These are phyloP conservation scores for Hypoxylon sp. DNA, from an alignment of 2,329 filamentous ascomycete species.

Conservation along the genomic window DNA sequence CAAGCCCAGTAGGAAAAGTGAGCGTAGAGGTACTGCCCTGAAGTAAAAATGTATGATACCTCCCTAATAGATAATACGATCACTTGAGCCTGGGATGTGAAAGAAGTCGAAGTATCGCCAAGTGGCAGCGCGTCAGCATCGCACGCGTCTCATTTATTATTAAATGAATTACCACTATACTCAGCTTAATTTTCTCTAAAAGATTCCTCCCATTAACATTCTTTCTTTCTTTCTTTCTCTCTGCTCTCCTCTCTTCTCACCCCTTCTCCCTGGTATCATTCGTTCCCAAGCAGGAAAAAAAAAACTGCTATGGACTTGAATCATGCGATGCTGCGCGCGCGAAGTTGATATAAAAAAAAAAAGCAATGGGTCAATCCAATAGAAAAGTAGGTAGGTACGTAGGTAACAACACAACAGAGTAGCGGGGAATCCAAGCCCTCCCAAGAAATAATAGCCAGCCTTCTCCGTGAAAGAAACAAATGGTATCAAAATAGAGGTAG, in stretches of 20 bases:
- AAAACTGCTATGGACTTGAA: conserved; percentile 21
- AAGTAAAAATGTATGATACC: too few relatives aligned
- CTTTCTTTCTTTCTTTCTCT: conserved; percentile 13
- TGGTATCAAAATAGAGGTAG: conserved; percentile 25
- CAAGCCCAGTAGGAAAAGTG: background rate
- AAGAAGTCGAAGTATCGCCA: background rate
- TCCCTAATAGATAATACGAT: too few relatives aligned
- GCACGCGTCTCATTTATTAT: conserved; percentile 35
- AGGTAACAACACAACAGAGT: conserved; percentile 16
- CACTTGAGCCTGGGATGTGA: background rate
- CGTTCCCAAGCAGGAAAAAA: conserved; percentile 7
- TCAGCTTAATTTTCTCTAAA: conserved; percentile 6
- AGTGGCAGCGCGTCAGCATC: conserved; percentile 18
- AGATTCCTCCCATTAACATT: conserved; percentile 26
- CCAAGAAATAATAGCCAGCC: background rate
- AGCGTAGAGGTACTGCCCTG: background rate
- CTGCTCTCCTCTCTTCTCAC: conserved; percentile 1
- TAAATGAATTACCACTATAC: conserved; percentile 34
- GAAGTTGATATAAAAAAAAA: background rate
- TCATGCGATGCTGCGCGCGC: conserved; percentile 16
- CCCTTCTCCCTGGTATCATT: conserved; percentile 33
- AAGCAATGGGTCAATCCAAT: background rate
- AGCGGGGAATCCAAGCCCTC: conserved; percentile 13
- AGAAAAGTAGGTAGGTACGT: too few relatives aligned
- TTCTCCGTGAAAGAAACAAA: conserved; percentile 10